These are phyloP conservation scores for Cadophora gregata DNA, from an alignment of 2,329 filamentous ascomycete species.

Conservation along the genomic window DNA sequence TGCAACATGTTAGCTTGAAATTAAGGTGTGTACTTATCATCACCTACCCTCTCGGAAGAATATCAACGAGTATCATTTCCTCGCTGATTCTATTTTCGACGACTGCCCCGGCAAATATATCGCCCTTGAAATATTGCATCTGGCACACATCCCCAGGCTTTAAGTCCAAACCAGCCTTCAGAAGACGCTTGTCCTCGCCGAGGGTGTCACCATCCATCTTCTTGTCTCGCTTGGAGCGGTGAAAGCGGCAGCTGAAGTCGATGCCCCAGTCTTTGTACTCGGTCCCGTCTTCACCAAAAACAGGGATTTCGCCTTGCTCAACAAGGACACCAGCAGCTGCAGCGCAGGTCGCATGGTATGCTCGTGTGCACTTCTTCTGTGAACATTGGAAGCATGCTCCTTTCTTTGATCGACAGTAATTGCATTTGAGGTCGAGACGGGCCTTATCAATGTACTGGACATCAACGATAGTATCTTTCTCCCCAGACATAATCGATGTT, in stretches of 20 bases:
- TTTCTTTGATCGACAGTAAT: constrained; percentile 91
- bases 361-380: constrained; percentile 88
- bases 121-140: constrained; percentile 80
- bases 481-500: constrained; percentile 79
- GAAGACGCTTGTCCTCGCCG: constrained; percentile 73
- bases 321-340: constrained; percentile 90
- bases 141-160: constrained; percentile 81
- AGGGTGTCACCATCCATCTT: constrained; percentile 71
- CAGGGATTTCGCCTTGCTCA: constrained; percentile 83
- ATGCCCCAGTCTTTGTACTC: constrained; percentile 93
- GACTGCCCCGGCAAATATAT: constrained; percentile 90
- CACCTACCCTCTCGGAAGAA: constrained; percentile 82
- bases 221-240: constrained; percentile 85
- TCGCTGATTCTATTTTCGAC: constrained; percentile 82
- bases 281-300: constrained; percentile 87
- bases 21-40: constrained; percentile 15
- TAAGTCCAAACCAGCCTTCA: constrained; percentile 70
- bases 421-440: constrained; percentile 88
- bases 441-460: constrained; percentile 84
- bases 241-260: constrained; percentile 93
- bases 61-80: constrained; percentile 77
- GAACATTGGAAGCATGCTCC: constrained; percentile 98
- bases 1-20: constrained; percentile 53
- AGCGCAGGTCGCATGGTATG: constrained; percentile 95
- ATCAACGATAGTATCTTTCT: constrained; percentile 77